Conservation (phyloP, 2,329 filamentous ascomycete genomes). For the Diplodia sapinea region DNA sequence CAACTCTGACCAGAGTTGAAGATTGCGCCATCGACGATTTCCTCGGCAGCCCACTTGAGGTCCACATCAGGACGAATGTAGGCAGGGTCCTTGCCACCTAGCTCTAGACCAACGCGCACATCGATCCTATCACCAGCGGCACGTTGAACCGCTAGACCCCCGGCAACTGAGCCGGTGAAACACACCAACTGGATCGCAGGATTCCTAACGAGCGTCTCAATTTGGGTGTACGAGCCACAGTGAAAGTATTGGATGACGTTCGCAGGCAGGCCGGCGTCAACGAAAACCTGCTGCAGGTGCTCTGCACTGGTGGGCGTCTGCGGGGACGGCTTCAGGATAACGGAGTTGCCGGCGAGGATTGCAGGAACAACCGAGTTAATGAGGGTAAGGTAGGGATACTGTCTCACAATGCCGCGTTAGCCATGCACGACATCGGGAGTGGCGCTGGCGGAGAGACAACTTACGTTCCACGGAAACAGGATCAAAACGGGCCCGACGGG, state of each 20-base stretch:
- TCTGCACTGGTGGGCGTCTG: slow-evolving; percentile 93
- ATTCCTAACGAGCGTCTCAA: slow-evolving; percentile 79
- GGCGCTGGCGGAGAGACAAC: slow-evolving; percentile 46
- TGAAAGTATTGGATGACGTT: slow-evolving; percentile 93
- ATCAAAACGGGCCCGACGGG: slow-evolving; percentile 87
- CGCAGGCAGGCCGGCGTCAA: slow-evolving; percentile 77
- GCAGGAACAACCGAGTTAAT: slow-evolving; percentile 92
- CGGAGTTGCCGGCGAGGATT: slow-evolving; percentile 85
- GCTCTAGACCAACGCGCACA: slow-evolving; percentile 84
- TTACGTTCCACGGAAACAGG: slow-evolving; percentile 94
- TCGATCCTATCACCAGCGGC: slow-evolving; percentile 69
- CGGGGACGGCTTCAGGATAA: slow-evolving; percentile 92
- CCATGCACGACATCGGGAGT: slow-evolving; percentile 35
- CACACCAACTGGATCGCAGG: slow-evolving; percentile 81
- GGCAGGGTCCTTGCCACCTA: slow-evolving; percentile 93
- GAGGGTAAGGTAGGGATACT: slow-evolving; percentile 95
- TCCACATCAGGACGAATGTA: slow-evolving; percentile 89
- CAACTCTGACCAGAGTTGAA: slow-evolving; percentile 99
- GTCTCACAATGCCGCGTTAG: slow-evolving; percentile 31
- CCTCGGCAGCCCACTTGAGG: slow-evolving; percentile 85
- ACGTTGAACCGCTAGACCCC: slow-evolving; percentile 28
- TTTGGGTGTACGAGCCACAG: slow-evolving; percentile 75
- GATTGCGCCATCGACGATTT: slow-evolving; percentile 93
- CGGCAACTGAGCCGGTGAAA: slow-evolving; percentile 91
- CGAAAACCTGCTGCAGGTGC: slow-evolving; percentile 77